phyloP scores from a whole-genome alignment of 768 basidiomycete species.

The Mycena sanguinolenta region DNA sequence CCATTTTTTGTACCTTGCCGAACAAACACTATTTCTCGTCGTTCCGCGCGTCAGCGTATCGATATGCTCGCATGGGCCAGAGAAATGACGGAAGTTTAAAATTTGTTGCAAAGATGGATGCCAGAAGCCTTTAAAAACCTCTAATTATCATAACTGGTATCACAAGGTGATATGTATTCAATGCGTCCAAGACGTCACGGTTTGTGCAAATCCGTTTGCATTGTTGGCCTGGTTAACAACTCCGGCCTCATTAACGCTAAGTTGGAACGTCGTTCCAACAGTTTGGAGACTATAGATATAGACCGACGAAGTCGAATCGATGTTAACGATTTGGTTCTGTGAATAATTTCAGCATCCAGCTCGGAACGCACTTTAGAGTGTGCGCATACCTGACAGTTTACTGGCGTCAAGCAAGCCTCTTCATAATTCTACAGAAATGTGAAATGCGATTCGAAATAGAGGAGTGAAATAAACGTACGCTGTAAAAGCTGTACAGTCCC shows the following conservation, averaged over 20 bases:
- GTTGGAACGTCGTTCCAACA: slow-evolving; percentile 64
- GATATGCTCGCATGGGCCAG: too few relatives aligned
- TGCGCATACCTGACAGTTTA: slow-evolving; percentile 55
- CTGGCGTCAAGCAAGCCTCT: slow-evolving; percentile 59
- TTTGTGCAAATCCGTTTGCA: slow-evolving; percentile 67
- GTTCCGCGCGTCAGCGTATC: too few relatives aligned
- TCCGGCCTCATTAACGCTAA: slow-evolving; percentile 61
- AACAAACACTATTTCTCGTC: too few relatives aligned
- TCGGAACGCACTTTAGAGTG: slow-evolving; percentile 47
- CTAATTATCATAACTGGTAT: too few relatives aligned
- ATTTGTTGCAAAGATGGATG: too few relatives aligned
- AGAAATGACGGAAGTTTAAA: too few relatives aligned
- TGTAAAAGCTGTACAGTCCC: slow-evolving; percentile 80
- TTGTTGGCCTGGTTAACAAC: slow-evolving; percentile 65
- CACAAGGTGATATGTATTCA: too few relatives aligned
- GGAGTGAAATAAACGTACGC: slow-evolving; percentile 20
- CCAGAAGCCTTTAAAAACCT: too few relatives aligned
- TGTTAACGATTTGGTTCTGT: slow-evolving; percentile 61
- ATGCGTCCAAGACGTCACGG: slow-evolving; percentile 61
- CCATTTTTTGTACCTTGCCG: too few relatives aligned
- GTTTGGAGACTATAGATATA: too few relatives aligned
- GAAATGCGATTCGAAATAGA: neutral
- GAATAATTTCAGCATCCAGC: neutral
- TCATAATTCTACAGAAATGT: slow-evolving; percentile 53
- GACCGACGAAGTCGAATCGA: slow-evolving; percentile 64